Evolutionary conservation across 2,329 filamentous ascomycete species (phyloP).

Genomic region (Aureobasidium sp.): DNA sequence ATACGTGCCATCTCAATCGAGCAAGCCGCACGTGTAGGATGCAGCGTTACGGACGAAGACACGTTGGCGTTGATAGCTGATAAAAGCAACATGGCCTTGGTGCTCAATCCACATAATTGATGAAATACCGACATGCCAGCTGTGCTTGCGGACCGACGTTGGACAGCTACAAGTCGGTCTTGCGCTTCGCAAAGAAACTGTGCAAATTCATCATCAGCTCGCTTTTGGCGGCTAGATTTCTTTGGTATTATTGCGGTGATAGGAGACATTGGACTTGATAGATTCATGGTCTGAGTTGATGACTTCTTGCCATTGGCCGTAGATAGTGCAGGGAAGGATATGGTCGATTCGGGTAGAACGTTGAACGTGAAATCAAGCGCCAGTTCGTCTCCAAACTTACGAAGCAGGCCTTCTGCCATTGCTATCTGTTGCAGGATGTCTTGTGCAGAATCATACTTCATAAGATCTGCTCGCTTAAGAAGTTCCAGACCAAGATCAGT

Average conservation of each 20-base stretch:
- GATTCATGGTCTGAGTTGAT: slow-evolving; percentile 23
- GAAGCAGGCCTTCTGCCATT: slow-evolving; percentile 12
- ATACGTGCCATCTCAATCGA: slow-evolving; percentile 24
- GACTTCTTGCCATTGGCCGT: not conserved
- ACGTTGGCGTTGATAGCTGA: slow-evolving; percentile 31
- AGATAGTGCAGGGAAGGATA: slow-evolving; percentile 69
- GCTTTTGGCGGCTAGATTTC: slow-evolving; percentile 15
- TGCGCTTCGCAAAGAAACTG: slow-evolving; percentile 59
- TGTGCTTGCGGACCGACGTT: slow-evolving; percentile 46
- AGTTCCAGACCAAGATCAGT: slow-evolving; percentile 5
- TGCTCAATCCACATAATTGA: slow-evolving; percentile 31
- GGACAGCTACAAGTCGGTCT: slow-evolving; percentile 57
- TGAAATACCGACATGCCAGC: slow-evolving; percentile 54
- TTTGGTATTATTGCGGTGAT: slow-evolving; percentile 3
- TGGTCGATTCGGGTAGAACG: slow-evolving; percentile 83
- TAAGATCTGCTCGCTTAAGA: slow-evolving; percentile 3
- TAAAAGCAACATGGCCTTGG: slow-evolving; percentile 33
- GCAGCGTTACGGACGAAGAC: slow-evolving; percentile 28
- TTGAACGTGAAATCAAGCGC: slow-evolving; percentile 60
- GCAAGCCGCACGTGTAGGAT: slow-evolving; percentile 35
- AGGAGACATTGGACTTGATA: slow-evolving; percentile 8
- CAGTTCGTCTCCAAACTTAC: not conserved
- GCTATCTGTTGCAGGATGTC: slow-evolving; percentile 9
- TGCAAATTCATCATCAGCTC: slow-evolving; percentile 40
- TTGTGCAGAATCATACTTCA: not conserved